Percentiles rank a stretch among this genome's conserved stretches.
These are phyloP conservation scores for Aspergillus sp. DNA, from an alignment of 2,329 filamentous ascomycete genomes.

Conservation along the genomic window DNA sequence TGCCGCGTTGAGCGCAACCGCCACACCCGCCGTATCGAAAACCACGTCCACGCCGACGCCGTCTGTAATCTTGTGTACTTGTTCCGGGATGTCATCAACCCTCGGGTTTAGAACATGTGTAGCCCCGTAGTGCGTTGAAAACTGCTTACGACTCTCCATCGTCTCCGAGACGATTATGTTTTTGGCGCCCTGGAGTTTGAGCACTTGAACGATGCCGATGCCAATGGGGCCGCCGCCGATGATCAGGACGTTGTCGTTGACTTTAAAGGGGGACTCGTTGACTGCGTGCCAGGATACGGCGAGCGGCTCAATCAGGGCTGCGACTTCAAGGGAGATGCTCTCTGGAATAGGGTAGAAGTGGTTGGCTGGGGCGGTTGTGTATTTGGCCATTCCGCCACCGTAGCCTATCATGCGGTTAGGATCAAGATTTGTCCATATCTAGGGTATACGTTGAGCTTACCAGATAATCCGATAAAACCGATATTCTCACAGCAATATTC, in stretches of 20 bases:
- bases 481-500: constrained; percentile 54
- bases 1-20: constrained; percentile 40
- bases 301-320: constrained; percentile 55
- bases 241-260: constrained; percentile 45
- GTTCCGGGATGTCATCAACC: constrained; percentile 39
- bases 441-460: constrained; percentile 8
- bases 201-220: constrained; percentile 51
- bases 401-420: constrained; percentile 10
- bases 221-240: constrained; percentile 58
- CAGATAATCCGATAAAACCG: constrained; percentile 47
- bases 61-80: constrained; percentile 41
- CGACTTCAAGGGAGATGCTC: constrained; percentile 35
- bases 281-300: constrained; percentile 59
- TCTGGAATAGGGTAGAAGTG: constrained; percentile 20
- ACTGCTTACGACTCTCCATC: constrained; percentile 42
- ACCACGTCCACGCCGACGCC: constrained; percentile 47
- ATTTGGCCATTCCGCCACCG: constrained; percentile 21
- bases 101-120: constrained; percentile 47
- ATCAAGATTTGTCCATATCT: no score
- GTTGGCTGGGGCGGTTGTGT: constrained; percentile 18
- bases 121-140: constrained; percentile 49
- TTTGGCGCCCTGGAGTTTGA: constrained; percentile 46
- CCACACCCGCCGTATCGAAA: constrained; percentile 56
- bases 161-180: constrained; percentile 53
- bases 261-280: constrained; percentile 39